Conservation (phyloP, 805 yeast genomes). For the Komagataella pseudopastoris region DNA sequence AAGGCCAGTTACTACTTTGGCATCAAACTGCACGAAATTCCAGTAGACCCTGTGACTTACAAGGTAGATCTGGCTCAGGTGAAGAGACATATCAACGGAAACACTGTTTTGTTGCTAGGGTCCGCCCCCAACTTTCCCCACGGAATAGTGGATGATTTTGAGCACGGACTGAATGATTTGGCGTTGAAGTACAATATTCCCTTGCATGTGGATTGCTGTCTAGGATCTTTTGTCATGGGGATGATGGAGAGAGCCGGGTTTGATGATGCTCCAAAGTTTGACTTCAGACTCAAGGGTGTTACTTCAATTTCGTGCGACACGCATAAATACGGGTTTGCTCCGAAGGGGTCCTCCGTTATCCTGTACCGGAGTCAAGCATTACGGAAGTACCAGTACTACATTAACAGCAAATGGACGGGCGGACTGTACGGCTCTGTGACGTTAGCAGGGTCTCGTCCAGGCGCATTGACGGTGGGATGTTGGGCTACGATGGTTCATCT, state of each 20-base stretch:
- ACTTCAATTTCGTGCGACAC: slow-evolving; percentile 98
- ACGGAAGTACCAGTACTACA: slow-evolving; percentile 73
- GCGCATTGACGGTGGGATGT: slow-evolving; percentile 95
- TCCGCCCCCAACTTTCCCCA: slow-evolving; percentile 98
- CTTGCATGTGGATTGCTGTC: slow-evolving; percentile 89
- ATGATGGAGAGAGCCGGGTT: slow-evolving; percentile 57
- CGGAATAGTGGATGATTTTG: slow-evolving; percentile 88
- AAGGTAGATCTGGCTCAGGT: slow-evolving; percentile 57
- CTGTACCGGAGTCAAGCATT: slow-evolving; percentile 67
- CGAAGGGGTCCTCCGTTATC: slow-evolving; percentile 87
- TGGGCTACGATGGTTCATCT: slow-evolving; percentile 85
- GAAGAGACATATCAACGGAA: slow-evolving; percentile 49
- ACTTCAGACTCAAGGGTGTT: slow-evolving; percentile 82
- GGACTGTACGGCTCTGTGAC: slow-evolving; percentile 96
- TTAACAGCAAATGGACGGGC: slow-evolving; percentile 80
- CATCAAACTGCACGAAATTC: slow-evolving; percentile 73
- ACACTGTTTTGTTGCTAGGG: slow-evolving; percentile 78
- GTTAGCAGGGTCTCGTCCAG: slow-evolving; percentile 92
- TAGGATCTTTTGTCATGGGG: slow-evolving; percentile 85
- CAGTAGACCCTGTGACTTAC: slow-evolving; percentile 51
- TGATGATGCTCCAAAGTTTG: slow-evolving; percentile 42
- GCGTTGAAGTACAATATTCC: slow-evolving; percentile 66
- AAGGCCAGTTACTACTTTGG: slow-evolving; percentile 88
- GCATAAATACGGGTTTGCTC: slow-evolving; percentile 98
- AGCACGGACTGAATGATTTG: slow-evolving; percentile 40